Percentiles rank a stretch among this genome's conserved stretches.
phyloP scores from a whole-genome alignment of 2,329 filamentous ascomycete species.

The Fusarium bulbicola region DNA sequence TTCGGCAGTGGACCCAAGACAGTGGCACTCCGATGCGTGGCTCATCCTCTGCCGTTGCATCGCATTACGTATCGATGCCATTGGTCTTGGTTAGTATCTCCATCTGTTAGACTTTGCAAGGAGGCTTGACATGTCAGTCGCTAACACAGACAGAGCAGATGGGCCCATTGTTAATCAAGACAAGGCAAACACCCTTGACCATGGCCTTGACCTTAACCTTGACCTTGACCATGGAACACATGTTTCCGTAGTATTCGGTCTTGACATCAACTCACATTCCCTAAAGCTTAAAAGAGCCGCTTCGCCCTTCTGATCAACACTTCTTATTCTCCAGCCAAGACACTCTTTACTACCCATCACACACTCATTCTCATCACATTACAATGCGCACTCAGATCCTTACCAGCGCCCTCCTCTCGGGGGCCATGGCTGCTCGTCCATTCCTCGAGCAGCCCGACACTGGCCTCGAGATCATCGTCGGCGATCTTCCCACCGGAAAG shows the following conservation, averaged over 20 bases:
- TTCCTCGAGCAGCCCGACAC: constrained; percentile 58
- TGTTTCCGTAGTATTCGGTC: constrained; percentile 2
- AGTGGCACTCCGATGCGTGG: constrained; percentile 4
- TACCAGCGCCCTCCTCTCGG: constrained; percentile 45
- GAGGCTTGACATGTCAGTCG: background rate
- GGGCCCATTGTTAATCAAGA: background rate
- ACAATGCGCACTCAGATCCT: constrained; percentile 39
- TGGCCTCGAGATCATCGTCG: constrained; percentile 52
- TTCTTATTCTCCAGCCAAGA: background rate
- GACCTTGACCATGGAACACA: background rate
- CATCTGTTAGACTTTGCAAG: constrained; percentile 11
- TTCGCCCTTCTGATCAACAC: constrained; percentile 1
- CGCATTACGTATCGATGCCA: constrained; percentile 11
- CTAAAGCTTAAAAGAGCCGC: constrained; percentile 33
- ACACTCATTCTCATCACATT: constrained; percentile 11
- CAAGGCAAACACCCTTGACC: background rate
- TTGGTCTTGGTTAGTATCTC: constrained; percentile 1
- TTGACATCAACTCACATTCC: background rate
- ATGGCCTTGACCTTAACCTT: background rate
- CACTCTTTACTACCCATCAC: constrained; percentile 7
- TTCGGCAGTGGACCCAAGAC: constrained; percentile 33
- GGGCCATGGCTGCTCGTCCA: constrained; percentile 52
- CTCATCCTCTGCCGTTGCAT: constrained; percentile 13
- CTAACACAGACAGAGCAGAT: background rate
- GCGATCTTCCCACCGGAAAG: constrained; percentile 45